A percentile compares a stretch with the other conserved stretches of the same genome.
phyloP scores from a whole-genome alignment of 129 eudicot species.

The Calendula officinalis region DNA sequence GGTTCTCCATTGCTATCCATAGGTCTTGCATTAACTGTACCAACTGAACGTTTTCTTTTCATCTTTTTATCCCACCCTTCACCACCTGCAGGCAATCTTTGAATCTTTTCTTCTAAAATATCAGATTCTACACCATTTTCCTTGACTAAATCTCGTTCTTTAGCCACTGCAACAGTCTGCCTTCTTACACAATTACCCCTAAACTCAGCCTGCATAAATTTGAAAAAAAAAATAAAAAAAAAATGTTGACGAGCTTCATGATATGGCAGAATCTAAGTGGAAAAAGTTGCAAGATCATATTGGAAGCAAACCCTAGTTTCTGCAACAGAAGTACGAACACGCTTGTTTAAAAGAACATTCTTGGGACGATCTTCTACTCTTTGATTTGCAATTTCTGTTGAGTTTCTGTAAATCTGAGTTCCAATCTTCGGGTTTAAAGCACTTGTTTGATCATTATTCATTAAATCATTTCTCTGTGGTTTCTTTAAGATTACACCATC shows the following conservation, averaged over 20 bases:
- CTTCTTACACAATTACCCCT: constrained; percentile 53
- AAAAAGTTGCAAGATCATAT: constrained; percentile 16
- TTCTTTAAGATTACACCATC: constrained; percentile 62
- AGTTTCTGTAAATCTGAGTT: constrained; percentile 51
- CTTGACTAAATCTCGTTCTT: constrained; percentile 61
- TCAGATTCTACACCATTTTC: constrained; percentile 63
- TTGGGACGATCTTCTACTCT: constrained; percentile 75
- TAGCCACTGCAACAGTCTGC: constrained; percentile 51
- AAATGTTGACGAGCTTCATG: constrained; percentile 12
- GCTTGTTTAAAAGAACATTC: constrained; percentile 71
- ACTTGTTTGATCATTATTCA: constrained; percentile 64
- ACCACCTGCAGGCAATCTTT: constrained; percentile 76
- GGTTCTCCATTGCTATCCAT: constrained; percentile 58
- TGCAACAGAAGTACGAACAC: constrained; percentile 78
- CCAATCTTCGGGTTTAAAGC: constrained; percentile 67
- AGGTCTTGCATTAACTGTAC: constrained; percentile 56
- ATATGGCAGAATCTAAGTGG: constrained; percentile 17
- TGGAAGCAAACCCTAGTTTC: constrained; percentile 72
- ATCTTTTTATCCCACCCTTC: constrained; percentile 94
- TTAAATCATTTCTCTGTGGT: constrained; percentile 56
- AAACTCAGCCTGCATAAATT: constrained; percentile 53
- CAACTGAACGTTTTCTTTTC: constrained; percentile 87
- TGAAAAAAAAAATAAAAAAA: not conserved
- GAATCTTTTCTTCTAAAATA: constrained; percentile 64
- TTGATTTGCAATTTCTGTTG: constrained; percentile 53